Evolutionary conservation across 495 filamentous ascomycete genomes (phyloP).

Genomic region (Hamigera avellanea): DNA sequence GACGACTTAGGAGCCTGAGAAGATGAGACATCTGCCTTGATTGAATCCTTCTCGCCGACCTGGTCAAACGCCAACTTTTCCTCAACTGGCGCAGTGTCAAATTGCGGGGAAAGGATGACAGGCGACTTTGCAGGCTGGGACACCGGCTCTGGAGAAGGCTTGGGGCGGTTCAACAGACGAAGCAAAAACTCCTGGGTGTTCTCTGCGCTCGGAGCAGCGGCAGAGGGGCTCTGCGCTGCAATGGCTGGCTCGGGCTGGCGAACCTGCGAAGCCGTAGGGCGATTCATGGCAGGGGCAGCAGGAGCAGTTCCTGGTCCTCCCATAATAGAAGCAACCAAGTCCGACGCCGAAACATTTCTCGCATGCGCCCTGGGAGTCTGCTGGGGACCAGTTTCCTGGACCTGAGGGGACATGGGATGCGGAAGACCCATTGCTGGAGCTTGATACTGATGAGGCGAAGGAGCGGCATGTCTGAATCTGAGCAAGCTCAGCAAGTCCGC

Average conservation of each 20-base stretch:
- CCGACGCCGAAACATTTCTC: constrained; percentile 48
- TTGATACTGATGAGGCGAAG: constrained; percentile 22
- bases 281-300: constrained; percentile 7
- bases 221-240: constrained; percentile 7
- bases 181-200: constrained; percentile 58
- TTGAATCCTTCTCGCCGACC: constrained; percentile 6
- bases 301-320: constrained; percentile 22
- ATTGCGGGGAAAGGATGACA: not conserved
- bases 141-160: constrained; percentile 20
- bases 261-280: constrained; percentile 7
- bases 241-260: constrained; percentile 20
- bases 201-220: constrained; percentile 20
- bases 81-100: not conserved
- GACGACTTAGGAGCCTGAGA: constrained; percentile 3
- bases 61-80: not conserved
- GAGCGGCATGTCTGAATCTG: constrained; percentile 56
- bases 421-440: constrained; percentile 13
- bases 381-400: constrained; percentile 22
- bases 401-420: constrained; percentile 26
- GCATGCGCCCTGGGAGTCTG: constrained; percentile 30
- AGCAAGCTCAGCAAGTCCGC: constrained; percentile 74
- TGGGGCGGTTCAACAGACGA: constrained; percentile 49
- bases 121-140: not conserved
- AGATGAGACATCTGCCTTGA: constrained; percentile 20
- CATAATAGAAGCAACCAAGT: constrained; percentile 52